phyloP scores from a whole-genome alignment of 2,329 filamentous ascomycete species.

The Xylaria sp. region DNA sequence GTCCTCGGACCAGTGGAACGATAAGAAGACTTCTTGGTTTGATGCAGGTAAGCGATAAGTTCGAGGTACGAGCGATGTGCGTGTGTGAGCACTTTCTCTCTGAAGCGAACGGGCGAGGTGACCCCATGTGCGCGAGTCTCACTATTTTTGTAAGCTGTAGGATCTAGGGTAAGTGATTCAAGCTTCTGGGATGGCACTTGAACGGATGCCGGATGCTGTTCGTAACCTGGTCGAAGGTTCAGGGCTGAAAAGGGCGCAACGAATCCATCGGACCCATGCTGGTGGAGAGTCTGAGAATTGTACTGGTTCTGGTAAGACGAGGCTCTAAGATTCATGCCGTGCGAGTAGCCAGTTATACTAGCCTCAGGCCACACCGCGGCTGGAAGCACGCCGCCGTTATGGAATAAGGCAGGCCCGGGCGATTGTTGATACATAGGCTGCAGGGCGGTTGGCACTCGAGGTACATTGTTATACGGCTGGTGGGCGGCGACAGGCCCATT shows the following conservation, averaged over 20 bases:
- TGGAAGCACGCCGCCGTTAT: slow-evolving; percentile 53
- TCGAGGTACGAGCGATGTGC: slow-evolving; percentile 80
- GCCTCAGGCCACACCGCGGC: slow-evolving; percentile 54
- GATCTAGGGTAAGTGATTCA: slow-evolving; percentile 50
- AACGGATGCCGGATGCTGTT: slow-evolving; percentile 37
- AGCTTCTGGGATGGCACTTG: slow-evolving; percentile 49
- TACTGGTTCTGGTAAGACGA: slow-evolving; percentile 52
- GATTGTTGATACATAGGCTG: slow-evolving; percentile 52
- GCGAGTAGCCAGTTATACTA: slow-evolving; percentile 49
- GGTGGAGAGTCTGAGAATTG: slow-evolving; percentile 39
- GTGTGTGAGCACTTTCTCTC: slow-evolving; percentile 74
- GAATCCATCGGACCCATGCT: slow-evolving; percentile 45
- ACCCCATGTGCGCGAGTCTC: slow-evolving; percentile 41
- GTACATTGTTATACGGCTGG: slow-evolving; percentile 45
- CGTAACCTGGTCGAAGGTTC: slow-evolving; percentile 55
- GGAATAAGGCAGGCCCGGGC: slow-evolving; percentile 55
- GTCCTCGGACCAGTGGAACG: slow-evolving; percentile 54
- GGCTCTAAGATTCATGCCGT: slow-evolving; percentile 48
- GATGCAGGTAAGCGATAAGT: slow-evolving; percentile 72
- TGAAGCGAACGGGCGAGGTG: slow-evolving; percentile 61
- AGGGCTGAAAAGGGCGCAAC: slow-evolving; percentile 43
- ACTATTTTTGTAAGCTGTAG: slow-evolving; percentile 40
- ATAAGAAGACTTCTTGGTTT: slow-evolving; percentile 62
- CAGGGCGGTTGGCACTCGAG: slow-evolving; percentile 48
- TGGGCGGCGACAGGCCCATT: slow-evolving; percentile 43